Evolutionary conservation across 805 yeast species (phyloP).

Genomic region (baker's yeast (Saccharomyces cerevisiae)): DNA sequence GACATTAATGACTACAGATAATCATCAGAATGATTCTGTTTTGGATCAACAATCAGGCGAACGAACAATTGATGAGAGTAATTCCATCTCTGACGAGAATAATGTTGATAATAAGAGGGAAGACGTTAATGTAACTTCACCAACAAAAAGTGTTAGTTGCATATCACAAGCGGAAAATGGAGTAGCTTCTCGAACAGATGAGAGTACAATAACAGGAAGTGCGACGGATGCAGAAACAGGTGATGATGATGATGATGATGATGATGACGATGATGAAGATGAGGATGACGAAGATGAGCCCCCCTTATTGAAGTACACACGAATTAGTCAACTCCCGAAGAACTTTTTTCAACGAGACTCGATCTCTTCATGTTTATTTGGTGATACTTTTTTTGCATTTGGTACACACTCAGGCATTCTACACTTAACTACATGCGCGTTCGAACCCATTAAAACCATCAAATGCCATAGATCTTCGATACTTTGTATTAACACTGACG

Average conservation of each 20-base stretch:
- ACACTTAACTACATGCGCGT: conserved; percentile 55
- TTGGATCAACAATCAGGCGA: not conserved
- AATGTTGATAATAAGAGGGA: not conserved
- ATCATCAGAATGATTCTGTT: not conserved
- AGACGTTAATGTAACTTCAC: not conserved
- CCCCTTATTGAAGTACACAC: conserved; percentile 65
- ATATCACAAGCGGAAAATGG: not conserved
- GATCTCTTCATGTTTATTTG: conserved; percentile 59
- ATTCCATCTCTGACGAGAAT: not conserved
- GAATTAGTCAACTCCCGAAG: conserved; percentile 60
- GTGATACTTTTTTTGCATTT: conserved; percentile 57
- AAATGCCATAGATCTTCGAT: conserved; percentile 84
- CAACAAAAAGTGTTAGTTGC: not conserved
- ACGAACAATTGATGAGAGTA: not conserved
- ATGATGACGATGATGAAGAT: conserved; percentile 31
- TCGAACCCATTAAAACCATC: conserved; percentile 58
- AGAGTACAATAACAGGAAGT: conserved; percentile 13
- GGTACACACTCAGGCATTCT: conserved; percentile 87
- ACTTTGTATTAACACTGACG: conserved; percentile 58
- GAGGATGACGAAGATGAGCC: conserved; percentile 49
- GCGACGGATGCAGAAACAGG: conserved; percentile 12
- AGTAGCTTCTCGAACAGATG: conserved; percentile 4
- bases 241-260: conserved; percentile 19
- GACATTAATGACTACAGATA: not conserved
- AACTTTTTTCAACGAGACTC: conserved; percentile 70